Base-by-base conservation (phyloP, 306 rosid species). In the Dryas drummondii region DNA sequence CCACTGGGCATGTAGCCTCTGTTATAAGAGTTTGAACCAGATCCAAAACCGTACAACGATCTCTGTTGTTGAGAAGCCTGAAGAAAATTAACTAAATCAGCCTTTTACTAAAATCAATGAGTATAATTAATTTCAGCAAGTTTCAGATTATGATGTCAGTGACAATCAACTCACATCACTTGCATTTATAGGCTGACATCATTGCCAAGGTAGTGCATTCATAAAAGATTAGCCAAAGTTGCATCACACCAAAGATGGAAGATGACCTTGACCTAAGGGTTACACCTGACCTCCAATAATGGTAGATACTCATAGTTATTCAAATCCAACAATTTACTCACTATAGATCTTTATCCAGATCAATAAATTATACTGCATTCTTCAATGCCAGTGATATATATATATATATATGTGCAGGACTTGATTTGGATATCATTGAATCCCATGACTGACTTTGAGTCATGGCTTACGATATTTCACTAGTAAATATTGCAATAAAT, bases 41-140 rank as follows among this genome's bases (percentile, higher is more conserved):
- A 87, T 78, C 94, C 97, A 77, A 79, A 84, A 57, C 92, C 93
- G 86, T 91, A 89, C 45, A 84, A 19, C 11, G 94, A 76, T 74
- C 76, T 88, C 66, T 83, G 94, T 71, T 89, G 93, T 76, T 86
- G 92, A 81, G 97, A 89, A 66, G 81, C 87, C 94, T 91, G 88
- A 79, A 15, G 54, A 87, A 56, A 78, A 86, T 68, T 46, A 27
- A 72, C 71, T n/a, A 56, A 66, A 66, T 77, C 78, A 78, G 73
- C 84, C 73, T 53, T 37, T 11, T 50, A 53, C 50, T 53, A 68
- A 49, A 50, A 37, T 1, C 16, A 17, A 72, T 48, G 70, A 73
- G 51, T 68, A 26, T 9, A 44, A 37, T 9, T 22, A 42, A 55
- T 52, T 51, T 59, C 74, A 27, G 40, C 50, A 9, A 68, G 13